Conservation (phyloP, 768 basidiomycete species). For the Rhodotorula toruloides region DNA sequence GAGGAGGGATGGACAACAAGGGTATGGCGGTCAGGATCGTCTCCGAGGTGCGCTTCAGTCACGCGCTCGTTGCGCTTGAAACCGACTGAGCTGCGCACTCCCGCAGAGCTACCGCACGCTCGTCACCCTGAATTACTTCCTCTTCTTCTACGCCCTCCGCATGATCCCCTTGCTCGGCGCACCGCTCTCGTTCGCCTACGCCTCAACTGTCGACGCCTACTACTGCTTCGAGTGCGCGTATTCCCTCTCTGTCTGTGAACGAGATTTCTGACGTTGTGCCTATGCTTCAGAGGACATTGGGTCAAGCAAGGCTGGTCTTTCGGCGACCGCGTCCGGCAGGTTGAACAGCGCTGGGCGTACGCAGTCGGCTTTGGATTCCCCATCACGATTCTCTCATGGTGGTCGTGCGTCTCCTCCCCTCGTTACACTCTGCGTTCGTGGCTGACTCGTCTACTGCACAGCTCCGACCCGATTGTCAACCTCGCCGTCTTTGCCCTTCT, state of each 20-base stretch:
- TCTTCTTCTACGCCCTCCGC: conserved; percentile 61
- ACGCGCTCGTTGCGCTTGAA: not conserved
- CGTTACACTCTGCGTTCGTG: no score
- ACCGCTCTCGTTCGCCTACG: conserved; percentile 60
- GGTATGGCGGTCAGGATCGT: conserved; percentile 26
- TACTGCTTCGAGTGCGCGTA: conserved; percentile 75
- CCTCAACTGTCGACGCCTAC: conserved; percentile 86
- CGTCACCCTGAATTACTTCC: conserved; percentile 72
- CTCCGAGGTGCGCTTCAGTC: conserved; percentile 20
- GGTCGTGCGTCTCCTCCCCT: conserved; percentile 53
- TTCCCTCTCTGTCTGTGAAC: conserved; percentile 1
- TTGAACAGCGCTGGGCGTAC: conserved; percentile 87
- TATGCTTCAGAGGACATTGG: conserved; percentile 9
- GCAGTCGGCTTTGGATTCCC: conserved; percentile 70
- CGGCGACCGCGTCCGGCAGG: conserved; percentile 48
- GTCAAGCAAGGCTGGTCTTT: conserved; percentile 33
- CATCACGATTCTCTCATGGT: conserved; percentile 35
- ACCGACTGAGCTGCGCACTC: not conserved
- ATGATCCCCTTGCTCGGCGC: conserved; percentile 64
- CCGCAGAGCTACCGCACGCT: conserved; percentile 59
- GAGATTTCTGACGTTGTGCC: not conserved
- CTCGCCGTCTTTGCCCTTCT: conserved; percentile 76
- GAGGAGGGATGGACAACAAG: not conserved
- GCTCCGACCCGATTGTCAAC: conserved; percentile 53
- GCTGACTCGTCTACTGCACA: not conserved